Base-by-base conservation (phyloP, 208 protist genomes). In the Trypanosoma mega region DNA sequence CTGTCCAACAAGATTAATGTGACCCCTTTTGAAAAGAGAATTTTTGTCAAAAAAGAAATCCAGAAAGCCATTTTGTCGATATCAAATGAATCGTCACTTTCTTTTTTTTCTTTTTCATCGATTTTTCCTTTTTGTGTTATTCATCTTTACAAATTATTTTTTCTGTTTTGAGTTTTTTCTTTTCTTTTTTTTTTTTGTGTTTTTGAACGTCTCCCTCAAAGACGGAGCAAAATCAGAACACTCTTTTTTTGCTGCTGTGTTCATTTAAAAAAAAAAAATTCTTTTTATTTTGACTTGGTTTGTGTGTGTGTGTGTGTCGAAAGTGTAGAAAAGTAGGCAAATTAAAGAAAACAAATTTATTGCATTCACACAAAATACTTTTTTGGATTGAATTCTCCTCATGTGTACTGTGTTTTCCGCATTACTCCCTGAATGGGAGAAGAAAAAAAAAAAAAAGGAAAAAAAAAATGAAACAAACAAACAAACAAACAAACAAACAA, bases 331-430 rank as follows among this genome's bases (percentile, higher is more conserved):
- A n/a, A n/a, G n/a, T n/a, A n/a, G n/a, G n/a, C n/a, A n/a, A n/a
- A n/a, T n/a, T n/a, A n/a, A n/a, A n/a, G n/a, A n/a, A n/a, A n/a
- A n/a, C n/a, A n/a, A n/a, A n/a, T n/a, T n/a, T n/a, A n/a, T n/a
- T n/a, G n/a, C n/a, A n/a, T n/a, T n/a, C n/a, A n/a, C n/a, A n/a
- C n/a, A n/a, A n/a, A n/a, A n/a, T n/a, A n/a, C n/a, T n/a, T n/a
- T n/a, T n/a, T n/a, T n/a, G n/a, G n/a, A n/a, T 11, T 58, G 18
- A n/a, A 33, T 41, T 7, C 5, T 36, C 39, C 8, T 0, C 5
- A 24, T 31, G 12, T 59, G 33, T 58, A 31, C 44, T 62, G 54
- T 59, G 20, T 21, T 64, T 64, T 34, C 18, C 39, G 34, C n/a
- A 26, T 60, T 27, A 24, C 24, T 46, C n/a, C 18, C 33, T 58